Evolutionary conservation across 2,329 filamentous ascomycete genomes (phyloP), one percentile per base, ranked within the genome.

Genomic region (Aspergillus eucalypticola): DNA sequence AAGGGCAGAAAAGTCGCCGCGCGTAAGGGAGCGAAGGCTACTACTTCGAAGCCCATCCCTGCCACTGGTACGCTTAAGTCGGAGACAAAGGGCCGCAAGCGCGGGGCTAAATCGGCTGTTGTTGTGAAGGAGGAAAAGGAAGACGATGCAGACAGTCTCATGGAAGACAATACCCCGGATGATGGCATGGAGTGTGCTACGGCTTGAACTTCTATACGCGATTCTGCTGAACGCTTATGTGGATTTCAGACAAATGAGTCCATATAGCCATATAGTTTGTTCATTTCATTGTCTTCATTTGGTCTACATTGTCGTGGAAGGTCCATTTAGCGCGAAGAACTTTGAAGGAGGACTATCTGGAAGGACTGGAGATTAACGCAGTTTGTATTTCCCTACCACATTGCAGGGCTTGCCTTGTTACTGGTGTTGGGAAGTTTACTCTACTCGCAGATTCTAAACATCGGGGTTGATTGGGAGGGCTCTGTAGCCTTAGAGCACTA

Each of bases 1-100:
- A 60, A 58, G 59, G 17, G 27, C 7, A 42, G 39, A n/a, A 59
- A 58, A 27, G 49, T 55, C 35, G 61, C 62, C 35, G 19, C 38
- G 13, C 48, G 60, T 5, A 70, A 70, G 57, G 63, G 66, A 8
- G 64, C 66, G 1, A 67, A 69, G 35, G 58, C 55, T 13, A 52
- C 61, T 17, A 52, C 61, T 17, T 60, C 60, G 1, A 61, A 62
- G n/a, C 67, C 68, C 0, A 61, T 66, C n/a, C 61, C 66, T 3
- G 66, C 66, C 5, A 67, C 64, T 15, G 53, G 27, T 42, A 44
- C 42, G 13, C 21, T 38, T 10, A 54, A 53, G 32, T 25, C 32
- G 5, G 53, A 55, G 39, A 2, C 27, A 11, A 60, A 54, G 46
- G 58, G 51, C 13, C 11, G 17, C 11, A 54, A 57, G 8, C 15